Conservation (phyloP, 2,329 filamentous ascomycete species). For the Phyllosticta paracitricarpa region DNA sequence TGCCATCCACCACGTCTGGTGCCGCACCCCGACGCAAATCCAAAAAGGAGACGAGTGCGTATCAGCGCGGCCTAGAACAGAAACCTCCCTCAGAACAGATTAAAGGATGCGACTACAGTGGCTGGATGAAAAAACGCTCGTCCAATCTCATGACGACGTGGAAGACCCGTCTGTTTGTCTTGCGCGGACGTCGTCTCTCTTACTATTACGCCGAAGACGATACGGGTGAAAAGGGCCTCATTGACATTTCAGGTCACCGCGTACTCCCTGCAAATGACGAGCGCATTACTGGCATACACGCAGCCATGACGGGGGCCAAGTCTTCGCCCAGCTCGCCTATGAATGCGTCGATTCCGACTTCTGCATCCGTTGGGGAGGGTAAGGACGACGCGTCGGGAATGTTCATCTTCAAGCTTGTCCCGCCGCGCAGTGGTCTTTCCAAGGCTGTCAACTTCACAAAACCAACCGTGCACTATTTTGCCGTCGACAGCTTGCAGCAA, state of each 20-base stretch:
- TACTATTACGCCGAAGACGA: constrained; percentile 97
- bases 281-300: constrained; percentile 79
- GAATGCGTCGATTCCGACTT: constrained; percentile 28
- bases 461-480: constrained; percentile 94
- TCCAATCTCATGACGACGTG: constrained; percentile 94
- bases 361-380: constrained; percentile 27
- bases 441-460: constrained; percentile 96
- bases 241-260: constrained; percentile 94
- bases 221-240: constrained; percentile 84
- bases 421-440: constrained; percentile 75
- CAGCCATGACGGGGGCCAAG: constrained; percentile 81
- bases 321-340: constrained; percentile 51
- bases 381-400: constrained; percentile 51
- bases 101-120: constrained; percentile 78
- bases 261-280: constrained; percentile 94
- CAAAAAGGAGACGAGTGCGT: constrained; percentile 93
- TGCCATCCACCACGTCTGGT: constrained; percentile 31
- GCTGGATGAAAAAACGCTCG: constrained; percentile 99
- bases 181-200: constrained; percentile 80
- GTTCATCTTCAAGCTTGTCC: constrained; percentile 97
- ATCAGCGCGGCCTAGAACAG: constrained; percentile 75
- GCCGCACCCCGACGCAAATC: constrained; percentile 42
- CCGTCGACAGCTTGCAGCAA: constrained; percentile 79
- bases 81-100: constrained; percentile 77
- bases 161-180: constrained; percentile 92